These are phyloP conservation scores for Lasiodiplodia sp. DNA, from an alignment of 2,329 filamentous ascomycete genomes.

Conservation along the genomic window DNA sequence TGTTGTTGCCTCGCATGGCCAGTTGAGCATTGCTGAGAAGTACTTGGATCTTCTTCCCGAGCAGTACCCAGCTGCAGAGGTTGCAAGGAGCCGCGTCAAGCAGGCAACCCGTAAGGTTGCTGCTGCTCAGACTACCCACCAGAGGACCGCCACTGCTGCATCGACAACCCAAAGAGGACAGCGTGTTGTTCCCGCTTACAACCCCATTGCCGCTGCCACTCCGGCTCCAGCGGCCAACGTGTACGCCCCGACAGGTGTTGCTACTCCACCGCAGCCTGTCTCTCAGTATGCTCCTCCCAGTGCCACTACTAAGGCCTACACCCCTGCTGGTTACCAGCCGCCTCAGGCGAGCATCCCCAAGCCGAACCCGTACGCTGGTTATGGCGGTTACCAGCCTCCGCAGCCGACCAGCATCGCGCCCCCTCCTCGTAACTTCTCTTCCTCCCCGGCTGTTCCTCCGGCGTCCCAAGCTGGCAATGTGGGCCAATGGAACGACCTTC, in stretches of 20 bases:
- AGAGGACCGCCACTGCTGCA: constrained; percentile 49
- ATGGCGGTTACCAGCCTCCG: constrained; percentile 52
- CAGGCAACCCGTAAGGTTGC: constrained; percentile 75
- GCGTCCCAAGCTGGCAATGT: constrained; percentile 75
- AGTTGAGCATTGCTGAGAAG: constrained; percentile 84
- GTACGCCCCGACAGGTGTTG: constrained; percentile 44
- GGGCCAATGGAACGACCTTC: constrained; percentile 93
- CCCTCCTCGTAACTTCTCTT: constrained; percentile 70
- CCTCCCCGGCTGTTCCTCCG: constrained; percentile 70
- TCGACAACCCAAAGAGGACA: constrained; percentile 42
- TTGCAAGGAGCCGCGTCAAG: constrained; percentile 83
- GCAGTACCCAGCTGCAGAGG: constrained; percentile 84
- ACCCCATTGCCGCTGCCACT: constrained; percentile 38
- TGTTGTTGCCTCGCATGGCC: constrained; percentile 88
- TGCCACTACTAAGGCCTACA: constrained; percentile 50
- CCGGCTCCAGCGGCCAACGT: constrained; percentile 35
- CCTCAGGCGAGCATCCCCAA: constrained; percentile 40
- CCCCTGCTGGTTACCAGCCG: constrained; percentile 62
- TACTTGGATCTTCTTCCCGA: constrained; percentile 88
- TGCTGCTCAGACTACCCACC: constrained; percentile 50
- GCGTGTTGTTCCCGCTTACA: constrained; percentile 46
- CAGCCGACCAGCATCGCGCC: constrained; percentile 59
- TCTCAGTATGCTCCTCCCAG: constrained; percentile 44
- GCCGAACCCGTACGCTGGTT: constrained; percentile 42
- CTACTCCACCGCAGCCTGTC: constrained; percentile 41